Base-by-base conservation (phyloP, 2,329 filamentous ascomycete genomes). In the Ophiostoma quercus region DNA sequence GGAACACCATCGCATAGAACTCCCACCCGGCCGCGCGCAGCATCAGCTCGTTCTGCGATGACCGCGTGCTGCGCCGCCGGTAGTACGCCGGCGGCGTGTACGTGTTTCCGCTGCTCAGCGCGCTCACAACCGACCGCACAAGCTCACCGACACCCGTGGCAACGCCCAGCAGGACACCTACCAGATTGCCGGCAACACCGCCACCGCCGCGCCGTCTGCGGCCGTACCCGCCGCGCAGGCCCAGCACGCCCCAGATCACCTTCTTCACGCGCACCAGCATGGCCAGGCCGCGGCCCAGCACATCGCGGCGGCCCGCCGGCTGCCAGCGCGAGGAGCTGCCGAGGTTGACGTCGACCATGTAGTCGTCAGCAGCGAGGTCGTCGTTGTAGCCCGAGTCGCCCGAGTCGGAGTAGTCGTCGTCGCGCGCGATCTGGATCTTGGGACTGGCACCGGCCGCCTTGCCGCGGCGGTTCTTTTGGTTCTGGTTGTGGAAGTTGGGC, bases 1-100 rank as follows among this genome's bases (percentile, higher is more conserved):
- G 82, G 80, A 85, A 87, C 22, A 88, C 75, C 63, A 85, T 88
- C 9, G 82, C 84, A 79, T 83, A 84, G 51, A 92, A 79, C 77
- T 94, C 90, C 34, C 82, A 80, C 41, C 81, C 77, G 6, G 90
- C 83, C 25, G 62, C 22, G 12, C 43, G 69, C 43, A 71, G 47
- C 47, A 63, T 41, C 19, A 14, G 67, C 65, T 22, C 57, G 29
- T 39, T 69, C 43, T 41, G 66, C 41, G 65, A 43, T 22, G 47
- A 34, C 16, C 51, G 4, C 86, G 76, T 1, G 77, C 77, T 2
- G 84, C 77, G 76, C 76, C 76, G 74, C 74, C 76, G 78, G 6
- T 22, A n/a, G 3, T 11, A 22, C 19, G 19, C 77, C 67, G 75
- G 70, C 72, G 74, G 65, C 39, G 70, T 68, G n/a, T 66, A 37